These are phyloP conservation scores for Podospora fimiseda DNA, from an alignment of 495 filamentous ascomycete species.

Conservation along the genomic window DNA sequence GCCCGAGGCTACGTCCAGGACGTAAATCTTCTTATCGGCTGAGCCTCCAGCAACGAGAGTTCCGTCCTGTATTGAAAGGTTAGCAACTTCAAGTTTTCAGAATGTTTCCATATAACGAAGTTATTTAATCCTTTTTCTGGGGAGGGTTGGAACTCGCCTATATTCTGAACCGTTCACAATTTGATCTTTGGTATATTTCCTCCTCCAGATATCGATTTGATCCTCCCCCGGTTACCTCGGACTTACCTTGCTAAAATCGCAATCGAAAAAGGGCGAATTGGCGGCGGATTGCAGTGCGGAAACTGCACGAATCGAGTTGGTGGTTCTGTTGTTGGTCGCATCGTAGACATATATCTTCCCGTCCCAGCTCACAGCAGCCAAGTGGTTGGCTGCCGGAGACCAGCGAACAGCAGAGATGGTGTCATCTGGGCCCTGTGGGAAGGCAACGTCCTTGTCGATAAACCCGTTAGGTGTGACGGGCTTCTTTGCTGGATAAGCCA, in stretches of 20 bases:
- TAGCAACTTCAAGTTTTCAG: too few species aligned
- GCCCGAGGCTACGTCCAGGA: conserved; percentile 61
- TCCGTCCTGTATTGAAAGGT: conserved; percentile 37
- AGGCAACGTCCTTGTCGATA: conserved; percentile 68
- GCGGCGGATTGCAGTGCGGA: conserved; percentile 59
- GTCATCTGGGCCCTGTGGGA: conserved; percentile 70
- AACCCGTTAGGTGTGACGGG: conserved; percentile 42
- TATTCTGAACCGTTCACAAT: conserved; percentile 17
- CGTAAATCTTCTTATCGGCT: conserved; percentile 68
- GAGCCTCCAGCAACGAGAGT: conserved; percentile 65
- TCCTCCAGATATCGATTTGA: conserved; percentile 6
- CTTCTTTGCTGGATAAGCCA: conserved; percentile 3
- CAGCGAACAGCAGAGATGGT: conserved; percentile 79
- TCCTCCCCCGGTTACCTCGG: neutral
- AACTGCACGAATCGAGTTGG: conserved; percentile 57
- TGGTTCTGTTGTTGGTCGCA: conserved; percentile 58
- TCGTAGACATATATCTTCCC: conserved; percentile 92
- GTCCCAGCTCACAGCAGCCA: conserved; percentile 88
- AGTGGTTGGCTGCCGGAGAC: conserved; percentile 67
- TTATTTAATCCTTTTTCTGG: neutral
- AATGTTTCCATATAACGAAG: too few species aligned
- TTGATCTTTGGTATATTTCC: neutral
- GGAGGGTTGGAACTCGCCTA: conserved; percentile 12
- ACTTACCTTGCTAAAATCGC: conserved; percentile 77
- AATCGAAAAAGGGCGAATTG: conserved; percentile 69